Conservation (phyloP, 352 stramenopile genomes). For the Pythium volutum region DNA sequence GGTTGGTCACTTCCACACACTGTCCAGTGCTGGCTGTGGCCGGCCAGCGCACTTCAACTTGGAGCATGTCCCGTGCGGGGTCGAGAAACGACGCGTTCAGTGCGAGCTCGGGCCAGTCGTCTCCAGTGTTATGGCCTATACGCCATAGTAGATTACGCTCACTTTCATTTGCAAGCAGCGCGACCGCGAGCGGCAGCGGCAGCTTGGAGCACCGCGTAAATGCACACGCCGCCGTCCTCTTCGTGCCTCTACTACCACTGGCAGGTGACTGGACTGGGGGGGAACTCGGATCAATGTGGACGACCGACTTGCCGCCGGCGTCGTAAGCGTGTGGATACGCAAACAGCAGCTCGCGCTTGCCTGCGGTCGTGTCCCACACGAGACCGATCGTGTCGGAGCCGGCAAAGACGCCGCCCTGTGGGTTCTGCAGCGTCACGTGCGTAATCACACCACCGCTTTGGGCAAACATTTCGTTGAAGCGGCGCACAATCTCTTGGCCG, state of each 20-base stretch:
- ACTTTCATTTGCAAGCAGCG: conserved; percentile 62
- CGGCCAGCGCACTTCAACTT: conserved; percentile 61
- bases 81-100: conserved; percentile 57
- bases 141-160: conserved; percentile 49
- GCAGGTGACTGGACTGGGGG: background rate
- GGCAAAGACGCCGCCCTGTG: conserved; percentile 49
- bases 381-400: conserved; percentile 45
- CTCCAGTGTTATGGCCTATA: conserved; percentile 26
- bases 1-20: conserved; percentile 50
- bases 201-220: conserved; percentile 44
- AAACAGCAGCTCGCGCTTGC: conserved; percentile 29
- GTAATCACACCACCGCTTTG: conserved; percentile 25
- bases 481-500: conserved; percentile 49
- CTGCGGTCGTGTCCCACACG: conserved; percentile 20
- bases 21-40: conserved; percentile 20
- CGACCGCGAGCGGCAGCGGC: conserved; percentile 51
- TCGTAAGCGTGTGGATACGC: conserved; percentile 21
- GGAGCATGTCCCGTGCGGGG: conserved; percentile 36
- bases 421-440: conserved; percentile 50
- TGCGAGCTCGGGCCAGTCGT: conserved; percentile 56
- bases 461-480: conserved; percentile 60
- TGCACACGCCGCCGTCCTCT: conserved; percentile 1
- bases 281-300: conserved; percentile 13
- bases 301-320: conserved; percentile 21
- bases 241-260: background rate